Conservation (phyloP, 2,329 filamentous ascomycete genomes). For the Claviceps digitariae region DNA sequence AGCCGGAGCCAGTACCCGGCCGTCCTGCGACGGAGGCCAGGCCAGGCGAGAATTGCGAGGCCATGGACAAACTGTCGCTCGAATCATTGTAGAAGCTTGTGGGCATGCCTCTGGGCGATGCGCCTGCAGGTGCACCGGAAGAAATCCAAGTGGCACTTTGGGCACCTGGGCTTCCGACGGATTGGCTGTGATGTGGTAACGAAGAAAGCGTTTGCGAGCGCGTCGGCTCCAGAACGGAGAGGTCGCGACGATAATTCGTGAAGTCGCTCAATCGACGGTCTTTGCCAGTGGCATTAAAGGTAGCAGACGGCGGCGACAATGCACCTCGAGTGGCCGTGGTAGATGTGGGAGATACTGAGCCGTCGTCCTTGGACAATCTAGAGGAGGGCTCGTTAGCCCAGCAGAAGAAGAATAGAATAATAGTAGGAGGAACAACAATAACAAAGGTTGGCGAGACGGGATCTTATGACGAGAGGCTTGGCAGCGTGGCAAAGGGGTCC, state of each 20-base stretch:
- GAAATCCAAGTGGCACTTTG: conserved; percentile 49
- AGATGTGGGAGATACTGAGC: conserved; percentile 37
- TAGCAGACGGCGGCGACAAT: conserved; percentile 32
- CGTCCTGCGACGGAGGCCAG: conserved; percentile 37
- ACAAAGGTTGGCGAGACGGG: background rate
- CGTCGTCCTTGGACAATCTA: conserved; percentile 21
- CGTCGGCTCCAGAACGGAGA: conserved; percentile 52
- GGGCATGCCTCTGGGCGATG: conserved; percentile 25
- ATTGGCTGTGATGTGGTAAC: conserved; percentile 35
- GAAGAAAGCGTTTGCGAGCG: conserved; percentile 30
- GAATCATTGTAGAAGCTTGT: conserved; percentile 65
- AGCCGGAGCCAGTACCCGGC: conserved; percentile 12
- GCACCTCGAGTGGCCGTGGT: conserved; percentile 28
- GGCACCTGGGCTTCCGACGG: conserved; percentile 35
- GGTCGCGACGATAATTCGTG: conserved; percentile 57
- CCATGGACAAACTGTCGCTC: conserved; percentile 50
- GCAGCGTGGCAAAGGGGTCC: background rate
- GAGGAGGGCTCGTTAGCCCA: conserved; percentile 2
- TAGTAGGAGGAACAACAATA: background rate
- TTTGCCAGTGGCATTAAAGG: conserved; percentile 28
- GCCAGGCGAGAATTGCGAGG: conserved; percentile 56
- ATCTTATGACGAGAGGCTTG: background rate
- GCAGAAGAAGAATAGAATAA: background rate
- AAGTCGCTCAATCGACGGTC: conserved; percentile 48
- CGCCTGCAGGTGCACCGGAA: conserved; percentile 21